phyloP scores from a whole-genome alignment of 78 protist genomes.

The Chrysochromulina tobinii region DNA sequence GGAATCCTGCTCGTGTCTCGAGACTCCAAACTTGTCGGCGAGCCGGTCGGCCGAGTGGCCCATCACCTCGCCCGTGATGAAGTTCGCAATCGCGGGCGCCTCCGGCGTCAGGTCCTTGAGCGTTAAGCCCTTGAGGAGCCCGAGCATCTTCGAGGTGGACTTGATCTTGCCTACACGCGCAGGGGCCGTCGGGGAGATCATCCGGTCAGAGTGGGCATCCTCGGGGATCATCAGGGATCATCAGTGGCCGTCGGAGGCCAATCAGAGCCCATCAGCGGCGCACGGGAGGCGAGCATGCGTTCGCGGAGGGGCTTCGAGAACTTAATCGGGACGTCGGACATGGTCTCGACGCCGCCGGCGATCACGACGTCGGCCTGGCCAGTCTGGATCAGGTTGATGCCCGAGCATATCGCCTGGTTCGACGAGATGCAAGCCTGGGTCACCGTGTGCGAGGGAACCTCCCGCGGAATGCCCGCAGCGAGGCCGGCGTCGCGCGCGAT shows the following conservation, averaged over 20 bases:
- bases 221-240: no score
- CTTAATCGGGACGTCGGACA: conserved; percentile 63
- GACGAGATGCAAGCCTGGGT: conserved; percentile 49
- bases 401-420: conserved; percentile 28
- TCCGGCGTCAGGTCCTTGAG: conserved; percentile 44
- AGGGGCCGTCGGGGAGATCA: no score
- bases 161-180: not conserved
- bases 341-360: conserved; percentile 61
- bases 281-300: not conserved
- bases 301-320: conserved; percentile 41
- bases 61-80: conserved; percentile 78
- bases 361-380: conserved; percentile 15
- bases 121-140: conserved; percentile 20
- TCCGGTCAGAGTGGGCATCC: no score
- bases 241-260: no score
- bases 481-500: conserved; percentile 57
- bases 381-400: not conserved
- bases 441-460: conserved; percentile 64
- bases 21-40: conserved; percentile 71
- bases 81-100: conserved; percentile 70
- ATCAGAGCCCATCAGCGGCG: no score
- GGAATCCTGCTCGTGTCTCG: conserved; percentile 83
- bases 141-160: not conserved
- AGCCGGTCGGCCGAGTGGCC: conserved; percentile 83
- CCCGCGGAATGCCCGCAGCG: conserved; percentile 58